phyloP scores from a whole-genome alignment of 139 green algal genomes.

The Asterochloris sp. region DNA sequence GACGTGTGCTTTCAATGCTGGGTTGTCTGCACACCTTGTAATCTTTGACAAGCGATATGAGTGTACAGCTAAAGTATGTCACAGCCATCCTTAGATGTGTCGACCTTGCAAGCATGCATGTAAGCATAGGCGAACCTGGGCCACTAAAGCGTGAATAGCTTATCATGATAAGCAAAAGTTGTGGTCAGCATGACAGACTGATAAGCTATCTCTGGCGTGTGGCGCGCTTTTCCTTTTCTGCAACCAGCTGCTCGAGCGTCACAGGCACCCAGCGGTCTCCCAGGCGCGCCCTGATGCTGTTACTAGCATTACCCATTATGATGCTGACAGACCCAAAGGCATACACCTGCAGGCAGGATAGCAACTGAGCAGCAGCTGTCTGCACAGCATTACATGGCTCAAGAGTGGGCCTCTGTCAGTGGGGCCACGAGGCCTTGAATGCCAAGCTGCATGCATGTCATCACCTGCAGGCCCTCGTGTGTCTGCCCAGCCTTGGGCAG shows the following conservation, averaged over 20 bases:
- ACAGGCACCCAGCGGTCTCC: slow-evolving; percentile 72
- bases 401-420: neutral
- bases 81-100: too few species aligned
- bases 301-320: slow-evolving; percentile 68
- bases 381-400: neutral
- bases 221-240: slow-evolving; percentile 30
- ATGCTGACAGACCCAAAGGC: slow-evolving; percentile 84
- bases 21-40: too few species aligned
- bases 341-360: slow-evolving; percentile 65
- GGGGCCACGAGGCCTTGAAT: neutral
- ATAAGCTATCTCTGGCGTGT: too few species aligned
- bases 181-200: too few species aligned
- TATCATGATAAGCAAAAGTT: too few species aligned
- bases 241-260: slow-evolving; percentile 71
- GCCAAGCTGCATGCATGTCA: neutral
- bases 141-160: too few species aligned
- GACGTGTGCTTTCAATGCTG: too few species aligned
- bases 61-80: too few species aligned
- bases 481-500: slow-evolving; percentile 81
- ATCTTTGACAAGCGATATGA: too few species aligned
- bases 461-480: slow-evolving; percentile 81
- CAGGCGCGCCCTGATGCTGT: slow-evolving; percentile 71
- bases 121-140: too few species aligned
- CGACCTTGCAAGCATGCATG: too few species aligned
- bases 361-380: neutral